Conservation (phyloP, 2,329 filamentous ascomycete species). For the Aureobasidium sp. region DNA sequence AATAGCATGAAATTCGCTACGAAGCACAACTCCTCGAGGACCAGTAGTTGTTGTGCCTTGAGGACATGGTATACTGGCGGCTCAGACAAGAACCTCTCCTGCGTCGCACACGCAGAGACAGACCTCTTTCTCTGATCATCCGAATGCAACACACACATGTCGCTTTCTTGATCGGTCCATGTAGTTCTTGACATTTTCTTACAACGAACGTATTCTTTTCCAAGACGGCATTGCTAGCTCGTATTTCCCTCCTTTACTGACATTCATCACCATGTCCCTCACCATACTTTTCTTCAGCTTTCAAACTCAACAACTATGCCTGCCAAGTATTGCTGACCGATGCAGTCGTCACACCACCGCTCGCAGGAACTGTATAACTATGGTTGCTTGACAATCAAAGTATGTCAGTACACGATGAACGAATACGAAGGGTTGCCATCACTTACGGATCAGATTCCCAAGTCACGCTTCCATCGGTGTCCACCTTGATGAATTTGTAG, state of each 20-base stretch:
- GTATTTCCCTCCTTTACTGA: too few species aligned
- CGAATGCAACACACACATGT: too few species aligned
- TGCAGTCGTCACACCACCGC: slow-evolving; percentile 6
- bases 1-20: not conserved
- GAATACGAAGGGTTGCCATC: slow-evolving; percentile 37
- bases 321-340: slow-evolving; percentile 7
- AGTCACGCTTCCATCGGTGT: slow-evolving; percentile 45
- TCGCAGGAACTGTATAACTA: not conserved
- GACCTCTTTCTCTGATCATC: too few species aligned
- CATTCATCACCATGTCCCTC: too few species aligned
- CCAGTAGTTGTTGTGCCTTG: not conserved
- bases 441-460: slow-evolving; percentile 55
- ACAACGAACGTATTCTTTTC: too few species aligned
- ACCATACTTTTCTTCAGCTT: not conserved
- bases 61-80: too few species aligned
- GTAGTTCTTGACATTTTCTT: too few species aligned
- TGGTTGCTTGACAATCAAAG: not conserved
- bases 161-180: too few species aligned
- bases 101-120: too few species aligned
- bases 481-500: slow-evolving; percentile 61
- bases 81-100: too few species aligned
- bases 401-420: slow-evolving; percentile 28
- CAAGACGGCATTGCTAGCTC: too few species aligned
- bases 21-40: not conserved
- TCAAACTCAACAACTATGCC: not conserved